A percentile compares a stretch with the other conserved stretches of the same genome.
Evolutionary conservation across 129 eudicot species (phyloP).

Genomic region (Saposhnikovia divaricata): DNA sequence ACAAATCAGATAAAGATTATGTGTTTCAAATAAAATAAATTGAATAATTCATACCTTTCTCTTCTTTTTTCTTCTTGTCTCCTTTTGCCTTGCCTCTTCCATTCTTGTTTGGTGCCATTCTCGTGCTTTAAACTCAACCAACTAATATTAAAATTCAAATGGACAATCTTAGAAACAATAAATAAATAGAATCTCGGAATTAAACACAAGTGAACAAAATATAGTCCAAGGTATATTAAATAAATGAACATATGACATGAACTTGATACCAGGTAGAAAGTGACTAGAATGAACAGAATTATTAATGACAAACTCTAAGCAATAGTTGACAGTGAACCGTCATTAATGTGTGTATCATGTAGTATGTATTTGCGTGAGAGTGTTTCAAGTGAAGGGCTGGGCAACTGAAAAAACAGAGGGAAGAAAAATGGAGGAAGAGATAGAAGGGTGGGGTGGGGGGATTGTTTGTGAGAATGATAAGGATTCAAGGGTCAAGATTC

Average conservation of each 20-base stretch:
- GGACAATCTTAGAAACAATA: background rate
- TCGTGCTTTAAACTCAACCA: background rate
- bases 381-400: constrained; percentile 9
- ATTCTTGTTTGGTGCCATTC: constrained; percentile 91
- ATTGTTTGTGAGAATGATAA: constrained; percentile 54
- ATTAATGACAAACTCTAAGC: background rate
- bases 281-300: background rate
- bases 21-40: background rate
- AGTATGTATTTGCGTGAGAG: background rate
- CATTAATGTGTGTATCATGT: constrained; percentile 16
- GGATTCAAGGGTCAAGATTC: constrained; percentile 95
- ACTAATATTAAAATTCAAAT: constrained; percentile 14
- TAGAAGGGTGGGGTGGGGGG: background rate
- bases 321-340: constrained; percentile 11
- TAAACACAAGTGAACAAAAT: too few relatives aligned
- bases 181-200: background rate
- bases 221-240: background rate
- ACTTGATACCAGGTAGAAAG: constrained; percentile 26
- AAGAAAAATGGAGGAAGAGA: constrained; percentile 12
- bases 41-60: constrained; percentile 50
- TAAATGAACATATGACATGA: constrained; percentile 2
- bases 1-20: background rate
- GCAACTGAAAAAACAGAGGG: background rate
- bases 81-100: constrained; percentile 92
- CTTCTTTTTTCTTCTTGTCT: constrained; percentile 99